phyloP scores from a whole-genome alignment of 192 early-diverging fungal species.

The Backusella luteola region DNA sequence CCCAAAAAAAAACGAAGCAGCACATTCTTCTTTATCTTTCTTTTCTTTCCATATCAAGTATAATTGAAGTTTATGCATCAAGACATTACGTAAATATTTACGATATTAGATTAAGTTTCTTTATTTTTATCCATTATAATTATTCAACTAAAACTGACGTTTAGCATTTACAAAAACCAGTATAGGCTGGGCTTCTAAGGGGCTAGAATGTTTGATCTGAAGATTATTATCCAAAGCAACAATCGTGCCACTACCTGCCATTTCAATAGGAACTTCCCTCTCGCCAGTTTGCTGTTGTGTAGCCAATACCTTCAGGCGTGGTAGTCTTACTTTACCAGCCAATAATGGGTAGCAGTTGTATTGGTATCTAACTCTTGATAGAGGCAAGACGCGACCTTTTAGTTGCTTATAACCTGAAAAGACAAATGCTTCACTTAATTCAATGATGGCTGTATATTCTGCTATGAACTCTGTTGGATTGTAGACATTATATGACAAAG shows the following conservation, averaged over 20 bases:
- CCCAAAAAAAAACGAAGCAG: neutral
- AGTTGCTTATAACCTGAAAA: constrained; percentile 72
- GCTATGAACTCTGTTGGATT: constrained; percentile 55
- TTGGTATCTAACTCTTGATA: constrained; percentile 44
- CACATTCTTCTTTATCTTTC: neutral
- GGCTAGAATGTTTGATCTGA: neutral
- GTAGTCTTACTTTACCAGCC: constrained; percentile 56
- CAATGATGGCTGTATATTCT: constrained; percentile 58
- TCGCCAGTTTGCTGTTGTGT: constrained; percentile 18
- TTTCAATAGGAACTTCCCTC: constrained; percentile 19
- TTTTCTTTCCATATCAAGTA: neutral
- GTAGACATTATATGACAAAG: constrained; percentile 56
- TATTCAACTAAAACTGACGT: constrained; percentile 2
- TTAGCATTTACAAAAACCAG: constrained; percentile 29
- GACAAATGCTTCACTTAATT: constrained; percentile 71
- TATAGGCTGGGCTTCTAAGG: neutral
- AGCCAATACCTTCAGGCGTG: constrained; percentile 45
- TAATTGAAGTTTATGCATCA: neutral
- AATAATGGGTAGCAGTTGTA: constrained; percentile 62
- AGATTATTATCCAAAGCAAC: constrained; percentile 19
- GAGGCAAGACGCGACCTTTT: constrained; percentile 55
- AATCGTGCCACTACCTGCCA: constrained; percentile 6
- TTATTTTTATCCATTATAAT: neutral
- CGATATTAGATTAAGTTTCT: neutral
- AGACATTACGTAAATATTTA: neutral